phyloP scores from a whole-genome alignment of 495 filamentous ascomycete genomes.

The Hyaloscypha finlandica region DNA sequence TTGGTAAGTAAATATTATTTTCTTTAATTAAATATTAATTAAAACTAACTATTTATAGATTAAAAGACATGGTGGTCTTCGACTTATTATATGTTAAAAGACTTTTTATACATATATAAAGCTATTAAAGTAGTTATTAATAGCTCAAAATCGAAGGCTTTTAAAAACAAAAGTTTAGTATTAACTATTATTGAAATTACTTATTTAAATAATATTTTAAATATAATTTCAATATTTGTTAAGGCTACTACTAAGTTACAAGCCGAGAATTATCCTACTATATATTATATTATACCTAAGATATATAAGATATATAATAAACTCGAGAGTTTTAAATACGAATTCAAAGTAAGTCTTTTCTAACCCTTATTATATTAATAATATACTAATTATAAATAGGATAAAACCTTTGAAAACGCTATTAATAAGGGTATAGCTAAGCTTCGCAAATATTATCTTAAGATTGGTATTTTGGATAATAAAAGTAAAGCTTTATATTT shows the following conservation, averaged over 20 bases:
- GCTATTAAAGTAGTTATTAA: constrained; percentile 17
- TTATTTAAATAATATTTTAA: constrained; percentile 13
- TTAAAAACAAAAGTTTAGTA: constrained; percentile 21
- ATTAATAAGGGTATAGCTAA: not conserved
- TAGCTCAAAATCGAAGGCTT: constrained; percentile 1
- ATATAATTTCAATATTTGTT: constrained; percentile 2
- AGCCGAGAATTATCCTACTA: not conserved
- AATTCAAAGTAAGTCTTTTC: constrained; percentile 17
- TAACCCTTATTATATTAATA: constrained; percentile 3
- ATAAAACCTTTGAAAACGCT: too few relatives aligned
- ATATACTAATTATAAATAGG: too few relatives aligned
- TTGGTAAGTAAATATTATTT: constrained; percentile 7
- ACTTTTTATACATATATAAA: constrained; percentile 5
- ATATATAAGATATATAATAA: constrained; percentile 15
- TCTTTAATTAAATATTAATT: not conserved
- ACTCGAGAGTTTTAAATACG: not conserved
- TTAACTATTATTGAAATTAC: constrained; percentile 6
- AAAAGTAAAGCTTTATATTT: constrained; percentile 11
- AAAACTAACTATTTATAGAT: constrained; percentile 16
- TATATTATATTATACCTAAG: constrained; percentile 10
- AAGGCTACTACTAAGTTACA: constrained; percentile 12
- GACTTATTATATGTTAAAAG: constrained; percentile 12
- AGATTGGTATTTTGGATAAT: constrained; percentile 4
- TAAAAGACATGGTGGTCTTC: constrained; percentile 9
- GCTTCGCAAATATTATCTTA: constrained; percentile 15